Percentiles rank a stretch among this genome's conserved stretches.
phyloP scores from a whole-genome alignment of 345 rosid genomes.

The Bruguiera parviflora region DNA sequence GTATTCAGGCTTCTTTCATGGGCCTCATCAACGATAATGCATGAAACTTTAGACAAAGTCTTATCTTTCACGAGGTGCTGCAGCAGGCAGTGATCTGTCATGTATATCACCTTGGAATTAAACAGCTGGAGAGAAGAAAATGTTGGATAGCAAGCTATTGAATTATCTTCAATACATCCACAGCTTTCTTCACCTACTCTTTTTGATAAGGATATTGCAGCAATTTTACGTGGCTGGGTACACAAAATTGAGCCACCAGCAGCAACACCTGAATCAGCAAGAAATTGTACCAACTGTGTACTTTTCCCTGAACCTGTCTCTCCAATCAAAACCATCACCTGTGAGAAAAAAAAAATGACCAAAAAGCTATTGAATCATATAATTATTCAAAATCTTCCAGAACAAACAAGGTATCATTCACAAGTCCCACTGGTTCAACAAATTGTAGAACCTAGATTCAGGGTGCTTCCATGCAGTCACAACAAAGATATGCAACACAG shows the following conservation, averaged over 20 bases:
- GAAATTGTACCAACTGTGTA: constrained; percentile 86
- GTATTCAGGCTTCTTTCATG: constrained; percentile 95
- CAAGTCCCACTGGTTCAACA: neutral
- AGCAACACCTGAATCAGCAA: constrained; percentile 77
- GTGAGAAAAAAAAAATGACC: constrained; percentile 22
- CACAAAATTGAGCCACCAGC: constrained; percentile 59
- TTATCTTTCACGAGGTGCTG: constrained; percentile 66
- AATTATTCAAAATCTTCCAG: neutral
- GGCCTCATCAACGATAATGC: constrained; percentile 83
- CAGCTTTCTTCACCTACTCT: constrained; percentile 76
- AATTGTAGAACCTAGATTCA: neutral
- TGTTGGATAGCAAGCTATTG: constrained; percentile 47
- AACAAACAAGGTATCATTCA: neutral
- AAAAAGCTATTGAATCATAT: neutral
- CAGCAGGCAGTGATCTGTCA: constrained; percentile 84
- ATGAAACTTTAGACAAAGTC: constrained; percentile 70
- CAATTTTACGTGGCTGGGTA: constrained; percentile 89
- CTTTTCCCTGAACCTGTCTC: constrained; percentile 98
- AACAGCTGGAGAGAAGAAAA: constrained; percentile 56
- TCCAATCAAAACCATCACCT: constrained; percentile 77
- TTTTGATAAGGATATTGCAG: constrained; percentile 63
- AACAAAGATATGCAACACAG: too few relatives aligned
- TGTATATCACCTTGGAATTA: constrained; percentile 57
- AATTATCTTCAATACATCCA: constrained; percentile 58
- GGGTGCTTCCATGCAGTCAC: too few relatives aligned